Evolutionary conservation across 805 yeast species (phyloP).

Genomic region (Crinitomyces ghanaensis): DNA sequence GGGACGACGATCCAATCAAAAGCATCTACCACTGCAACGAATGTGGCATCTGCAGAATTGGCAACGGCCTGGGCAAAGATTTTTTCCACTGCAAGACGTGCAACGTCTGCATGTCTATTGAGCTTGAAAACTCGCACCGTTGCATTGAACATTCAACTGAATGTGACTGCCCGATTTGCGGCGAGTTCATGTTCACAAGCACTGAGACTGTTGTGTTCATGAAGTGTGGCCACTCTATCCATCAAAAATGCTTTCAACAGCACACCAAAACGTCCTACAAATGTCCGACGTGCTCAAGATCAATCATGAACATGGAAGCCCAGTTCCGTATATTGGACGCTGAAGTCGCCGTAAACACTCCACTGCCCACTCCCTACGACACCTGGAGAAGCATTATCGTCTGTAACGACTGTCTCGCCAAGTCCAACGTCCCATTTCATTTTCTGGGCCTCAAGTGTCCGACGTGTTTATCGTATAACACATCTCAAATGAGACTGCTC

Average conservation of each 20-base stretch:
- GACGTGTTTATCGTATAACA: conserved; percentile 79
- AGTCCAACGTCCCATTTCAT: conserved; percentile 65
- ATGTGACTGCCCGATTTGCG: conserved; percentile 87
- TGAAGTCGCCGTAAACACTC: conserved; percentile 66
- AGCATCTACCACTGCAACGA: conserved; percentile 85
- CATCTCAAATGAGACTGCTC: conserved; percentile 56
- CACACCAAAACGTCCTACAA: conserved; percentile 74
- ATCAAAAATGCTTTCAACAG: conserved; percentile 71
- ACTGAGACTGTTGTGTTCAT: conserved; percentile 76
- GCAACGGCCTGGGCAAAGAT: conserved; percentile 78
- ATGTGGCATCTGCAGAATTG: conserved; percentile 88
- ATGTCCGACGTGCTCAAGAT: conserved; percentile 82
- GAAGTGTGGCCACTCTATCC: conserved; percentile 92
- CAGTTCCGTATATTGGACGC: conserved; percentile 78
- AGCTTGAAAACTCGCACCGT: conserved; percentile 61
- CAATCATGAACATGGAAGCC: conserved; percentile 78
- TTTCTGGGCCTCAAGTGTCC: conserved; percentile 79
- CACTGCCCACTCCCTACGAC: conserved; percentile 69
- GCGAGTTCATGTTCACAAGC: conserved; percentile 79
- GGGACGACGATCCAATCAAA: conserved; percentile 65
- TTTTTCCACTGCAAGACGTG: conserved; percentile 87
- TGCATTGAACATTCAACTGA: conserved; percentile 84
- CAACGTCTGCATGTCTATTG: conserved; percentile 77
- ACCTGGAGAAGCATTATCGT: conserved; percentile 64
- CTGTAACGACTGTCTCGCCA: conserved; percentile 75